A percentile compares a stretch with the other conserved stretches of the same genome.
Evolutionary conservation across 768 basidiomycete genomes (phyloP).

Genomic region (Mycena venus): DNA sequence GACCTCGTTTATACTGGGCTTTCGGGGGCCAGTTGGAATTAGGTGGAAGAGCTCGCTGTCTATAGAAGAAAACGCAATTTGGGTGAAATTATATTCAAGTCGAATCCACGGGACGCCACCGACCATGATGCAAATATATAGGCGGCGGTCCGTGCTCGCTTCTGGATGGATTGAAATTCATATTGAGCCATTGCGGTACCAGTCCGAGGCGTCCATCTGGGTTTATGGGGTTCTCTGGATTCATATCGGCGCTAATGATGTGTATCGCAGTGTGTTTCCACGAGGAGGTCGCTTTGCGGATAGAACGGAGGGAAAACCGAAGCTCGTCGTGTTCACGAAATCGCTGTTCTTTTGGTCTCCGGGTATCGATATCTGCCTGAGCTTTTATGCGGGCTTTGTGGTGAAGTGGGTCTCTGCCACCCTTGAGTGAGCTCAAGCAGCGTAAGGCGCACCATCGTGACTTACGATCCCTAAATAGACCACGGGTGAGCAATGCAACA

Average conservation of each 20-base stretch:
- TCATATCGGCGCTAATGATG: conserved; percentile 48
- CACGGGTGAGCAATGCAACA: not conserved
- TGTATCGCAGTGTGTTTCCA: conserved; percentile 42
- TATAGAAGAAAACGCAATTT: conserved; percentile 23
- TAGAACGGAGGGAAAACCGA: conserved; percentile 49
- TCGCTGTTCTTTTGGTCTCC: conserved; percentile 23
- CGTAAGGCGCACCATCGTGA: not conserved
- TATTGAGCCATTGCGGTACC: conserved; percentile 54
- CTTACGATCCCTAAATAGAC: conserved; percentile 11
- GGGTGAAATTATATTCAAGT: conserved; percentile 33
- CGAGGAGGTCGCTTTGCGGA: conserved; percentile 40
- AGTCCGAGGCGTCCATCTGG: conserved; percentile 46
- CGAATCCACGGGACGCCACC: conserved; percentile 38
- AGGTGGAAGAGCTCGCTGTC: conserved; percentile 33
- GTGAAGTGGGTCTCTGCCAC: conserved; percentile 9
- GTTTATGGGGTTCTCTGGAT: conserved; percentile 31
- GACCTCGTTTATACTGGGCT: not conserved
- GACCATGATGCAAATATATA: conserved; percentile 47
- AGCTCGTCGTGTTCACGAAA: conserved; percentile 53
- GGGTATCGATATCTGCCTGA: not conserved
- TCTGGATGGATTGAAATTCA: conserved; percentile 20
- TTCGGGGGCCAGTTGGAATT: not conserved
- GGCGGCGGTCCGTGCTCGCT: conserved; percentile 41
- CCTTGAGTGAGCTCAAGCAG: not conserved
- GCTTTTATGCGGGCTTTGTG: not conserved